These are phyloP conservation scores for Cercophora samala DNA, from an alignment of 495 filamentous ascomycete species.

Conservation along the genomic window DNA sequence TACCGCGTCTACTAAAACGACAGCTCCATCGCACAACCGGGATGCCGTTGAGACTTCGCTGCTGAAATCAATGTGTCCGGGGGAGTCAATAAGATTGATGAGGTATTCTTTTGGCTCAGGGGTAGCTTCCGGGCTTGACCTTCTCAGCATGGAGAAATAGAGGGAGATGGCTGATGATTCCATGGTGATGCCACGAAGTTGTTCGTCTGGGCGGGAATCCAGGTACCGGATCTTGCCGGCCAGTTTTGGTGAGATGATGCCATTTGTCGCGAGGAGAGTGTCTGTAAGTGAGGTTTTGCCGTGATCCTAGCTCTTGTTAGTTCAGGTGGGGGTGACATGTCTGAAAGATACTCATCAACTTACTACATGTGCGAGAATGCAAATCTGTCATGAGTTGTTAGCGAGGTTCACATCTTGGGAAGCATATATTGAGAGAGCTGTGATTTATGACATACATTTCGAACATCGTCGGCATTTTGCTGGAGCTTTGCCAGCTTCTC, in stretches of 20 bases:
- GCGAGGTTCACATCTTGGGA: neutral
- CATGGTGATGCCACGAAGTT: conserved; percentile 97
- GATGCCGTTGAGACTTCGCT: conserved; percentile 97
- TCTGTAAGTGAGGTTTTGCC: conserved; percentile 98
- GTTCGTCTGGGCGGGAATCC: conserved; percentile 94
- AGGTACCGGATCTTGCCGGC: conserved; percentile 98
- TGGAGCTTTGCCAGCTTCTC: conserved; percentile 85
- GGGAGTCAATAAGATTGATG: conserved; percentile 97
- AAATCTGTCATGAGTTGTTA: conserved; percentile 66
- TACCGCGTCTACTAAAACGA: conserved; percentile 95
- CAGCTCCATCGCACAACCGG: conserved; percentile 87
- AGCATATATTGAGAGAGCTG: neutral
- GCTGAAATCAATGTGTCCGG: conserved; percentile 98
- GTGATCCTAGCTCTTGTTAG: conserved; percentile 62
- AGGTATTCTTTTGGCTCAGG: conserved; percentile 82
- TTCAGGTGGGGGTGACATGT: neutral
- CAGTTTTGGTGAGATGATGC: conserved; percentile 96
- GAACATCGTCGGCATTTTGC: conserved; percentile 75
- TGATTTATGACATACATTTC: conserved; percentile 63
- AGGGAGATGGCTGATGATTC: conserved; percentile 97
- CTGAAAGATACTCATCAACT: conserved; percentile 4
- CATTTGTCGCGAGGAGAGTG: conserved; percentile 95
- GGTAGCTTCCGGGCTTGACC: conserved; percentile 61
- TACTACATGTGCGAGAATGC: conserved; percentile 88
- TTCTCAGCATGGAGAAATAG: conserved; percentile 83